Evolutionary conservation across 1,284 basidiomycete species (phyloP).

Genomic region (Mycosarcoma maydis): DNA sequence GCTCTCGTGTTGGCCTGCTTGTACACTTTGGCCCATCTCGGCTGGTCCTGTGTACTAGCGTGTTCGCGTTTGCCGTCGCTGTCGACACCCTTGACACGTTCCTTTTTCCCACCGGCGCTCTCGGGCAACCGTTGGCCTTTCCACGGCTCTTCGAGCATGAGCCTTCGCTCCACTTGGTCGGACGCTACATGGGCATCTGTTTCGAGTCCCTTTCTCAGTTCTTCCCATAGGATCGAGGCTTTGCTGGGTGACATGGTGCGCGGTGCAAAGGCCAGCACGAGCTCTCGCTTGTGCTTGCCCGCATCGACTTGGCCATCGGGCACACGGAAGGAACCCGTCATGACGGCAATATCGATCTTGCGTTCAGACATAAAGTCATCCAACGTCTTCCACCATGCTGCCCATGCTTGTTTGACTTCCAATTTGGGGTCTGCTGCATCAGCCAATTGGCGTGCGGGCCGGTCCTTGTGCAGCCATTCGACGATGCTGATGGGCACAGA

Average conservation of each 20-base stretch:
- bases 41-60: neutral
- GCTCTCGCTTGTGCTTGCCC: conserved; percentile 55
- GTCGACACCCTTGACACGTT: conserved; percentile 48
- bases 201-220: conserved; percentile 34
- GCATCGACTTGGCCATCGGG: conserved; percentile 37
- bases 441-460: neutral
- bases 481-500: conserved; percentile 51
- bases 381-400: conserved; percentile 50
- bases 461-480: conserved; percentile 54
- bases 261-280: conserved; percentile 46
- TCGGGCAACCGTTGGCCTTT: conserved; percentile 48
- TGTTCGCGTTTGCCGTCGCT: conserved; percentile 19
- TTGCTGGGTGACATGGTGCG: conserved; percentile 11
- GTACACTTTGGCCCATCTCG: conserved; percentile 49
- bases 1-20: conserved; percentile 57
- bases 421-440: conserved; percentile 22
- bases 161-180: conserved; percentile 17
- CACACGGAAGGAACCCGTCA: conserved; percentile 52
- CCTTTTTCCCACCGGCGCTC: conserved; percentile 45
- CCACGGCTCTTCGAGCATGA: conserved; percentile 53
- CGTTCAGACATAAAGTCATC: conserved; percentile 50
- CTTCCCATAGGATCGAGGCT: conserved; percentile 22
- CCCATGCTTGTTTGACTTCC: conserved; percentile 48
- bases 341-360: conserved; percentile 50
- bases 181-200: conserved; percentile 23